Conservation (phyloP, 2,329 filamentous ascomycete genomes). For the Fusarium nematophilum region DNA sequence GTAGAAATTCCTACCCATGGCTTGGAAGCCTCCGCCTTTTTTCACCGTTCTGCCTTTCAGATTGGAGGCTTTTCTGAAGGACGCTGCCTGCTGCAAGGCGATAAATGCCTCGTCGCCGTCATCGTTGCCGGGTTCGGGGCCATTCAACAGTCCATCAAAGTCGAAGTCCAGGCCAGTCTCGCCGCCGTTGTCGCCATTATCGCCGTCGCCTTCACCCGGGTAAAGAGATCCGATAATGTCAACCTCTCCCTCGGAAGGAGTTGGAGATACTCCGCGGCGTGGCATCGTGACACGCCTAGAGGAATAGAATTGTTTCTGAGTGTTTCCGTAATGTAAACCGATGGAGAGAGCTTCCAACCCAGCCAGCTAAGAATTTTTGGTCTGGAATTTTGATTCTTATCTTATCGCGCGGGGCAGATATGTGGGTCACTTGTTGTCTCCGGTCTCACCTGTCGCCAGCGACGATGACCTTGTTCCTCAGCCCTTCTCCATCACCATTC, state of each 20-base stretch:
- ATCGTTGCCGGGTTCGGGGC: constrained; percentile 56
- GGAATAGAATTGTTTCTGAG: constrained; percentile 6
- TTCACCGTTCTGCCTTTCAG: constrained; percentile 87
- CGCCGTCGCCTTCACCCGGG: constrained; percentile 67
- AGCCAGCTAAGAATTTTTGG: constrained; percentile 49
- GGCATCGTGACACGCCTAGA: constrained; percentile 65
- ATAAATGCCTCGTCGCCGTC: constrained; percentile 91
- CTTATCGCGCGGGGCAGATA: constrained; percentile 54
- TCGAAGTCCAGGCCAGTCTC: constrained; percentile 62
- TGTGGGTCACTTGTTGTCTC: constrained; percentile 32
- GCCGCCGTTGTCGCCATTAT: constrained; percentile 49
- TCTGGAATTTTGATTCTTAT: constrained; percentile 44
- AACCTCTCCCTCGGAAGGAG: constrained; percentile 88
- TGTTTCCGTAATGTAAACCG: constrained; percentile 12
- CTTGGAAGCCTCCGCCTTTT: constrained; percentile 96
- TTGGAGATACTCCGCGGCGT: constrained; percentile 80
- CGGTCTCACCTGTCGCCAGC: constrained; percentile 1
- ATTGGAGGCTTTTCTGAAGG: constrained; percentile 86
- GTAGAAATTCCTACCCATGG: constrained; percentile 75
- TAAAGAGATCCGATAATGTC: constrained; percentile 88
- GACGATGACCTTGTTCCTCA: constrained; percentile 24
- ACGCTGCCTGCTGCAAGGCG: constrained; percentile 84
- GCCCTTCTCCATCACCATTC: not conserved
- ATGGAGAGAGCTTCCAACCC: constrained; percentile 19
- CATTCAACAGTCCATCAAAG: constrained; percentile 71